Base-by-base conservation (phyloP, 2,329 filamentous ascomycete genomes). In the Fusarium hainanense region DNA sequence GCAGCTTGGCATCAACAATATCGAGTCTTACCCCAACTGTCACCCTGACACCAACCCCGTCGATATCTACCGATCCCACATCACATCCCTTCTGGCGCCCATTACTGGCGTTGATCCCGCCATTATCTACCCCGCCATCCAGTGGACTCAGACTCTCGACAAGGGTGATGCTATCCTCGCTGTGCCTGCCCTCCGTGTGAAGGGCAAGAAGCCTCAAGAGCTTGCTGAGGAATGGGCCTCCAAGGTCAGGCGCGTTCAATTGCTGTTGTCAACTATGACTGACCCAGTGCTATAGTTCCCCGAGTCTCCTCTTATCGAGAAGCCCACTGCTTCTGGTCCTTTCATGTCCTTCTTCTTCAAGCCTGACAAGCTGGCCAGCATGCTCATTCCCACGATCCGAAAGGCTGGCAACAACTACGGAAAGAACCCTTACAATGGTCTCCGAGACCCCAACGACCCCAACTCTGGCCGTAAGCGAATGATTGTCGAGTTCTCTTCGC, bases 271-370 rank as follows among this genome's bases (percentile, higher is more conserved):
- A n/a, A 41, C 20, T 49, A 16, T 40, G 44, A 14, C 52, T 68
- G 46, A 57, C 64, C 72, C 27, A 64, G 28, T 21, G 1, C 28
- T 32, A 4, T 69, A 92, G 87, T 94, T 93, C 79, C 91, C 92
- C 54, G 88, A 92, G 66, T 92, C 90, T 67, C 88, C 91, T 21
- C 85, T 97, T 27, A 85, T 96, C 66, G 86, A 91, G 72, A 90
- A 90, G 77, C 93, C 93, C 18, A 82, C 84, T 14, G 83, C 85
- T n/a, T 86, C 84, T 64, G 91, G 90, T 70, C 88, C 89, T 49
- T 94, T 93, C 75, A 81, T 97, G 42, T 88, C 89, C 73, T 95
- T 97, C 83, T 94, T 90, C 84, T 92, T 94, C 85, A 92, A 92
- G 81, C 82, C 87, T n/a, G 84, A 82, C 4, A 87, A 89, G 16